Evolutionary conservation across 192 early-diverging fungal species (phyloP), one percentile per base, ranked within the genome.

Genomic region (Rhizophlyctis rosea): DNA sequence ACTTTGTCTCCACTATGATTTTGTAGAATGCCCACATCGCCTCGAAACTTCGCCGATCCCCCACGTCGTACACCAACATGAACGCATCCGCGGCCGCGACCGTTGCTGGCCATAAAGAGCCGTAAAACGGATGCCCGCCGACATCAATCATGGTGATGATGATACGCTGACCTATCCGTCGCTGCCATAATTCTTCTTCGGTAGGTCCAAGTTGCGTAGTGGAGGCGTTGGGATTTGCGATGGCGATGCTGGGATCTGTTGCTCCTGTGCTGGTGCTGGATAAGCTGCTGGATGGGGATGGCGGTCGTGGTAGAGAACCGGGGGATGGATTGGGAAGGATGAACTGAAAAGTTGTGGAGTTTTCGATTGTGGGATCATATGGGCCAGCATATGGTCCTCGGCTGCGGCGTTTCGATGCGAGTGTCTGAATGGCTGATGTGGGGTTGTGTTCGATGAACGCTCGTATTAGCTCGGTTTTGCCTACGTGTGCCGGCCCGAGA

Each of bases 61-160:
- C 70, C 0, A 75, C 73, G 52, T 75, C 70, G 65, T 75, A 75
- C 0, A 75, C 65, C 14, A 75, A 56, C 54, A 75, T 67, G 59
- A 75, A 72, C 28, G 73, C 73, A 49, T 75, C 73, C 0, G 73
- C 73, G 4, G 64, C 65, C 14, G 65, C 55, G 18, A 72, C 63
- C 2, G 71, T 65, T 2, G 65, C 63, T 3, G 64, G 23, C 59
- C 65, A 68, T n/a, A 75, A 29, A 2, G 65, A 27, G 54, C 28
- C 28, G 47, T 64, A 75, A 35, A 60, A 62, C 27, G 69, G 64
- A 57, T 61, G 61, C 3, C 73, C 73, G 4, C 69, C 69, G 24
- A 74, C 62, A 39, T 75, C 73, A 28, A 57, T 48, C 21, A 75
- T 23, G 11, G 70, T 72, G 16, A 75, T 61, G 24, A 65, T 48